Evolutionary conservation across 495 filamentous ascomycete genomes (phyloP).

Genomic region (Lasiosphaeriaceae sp.): DNA sequence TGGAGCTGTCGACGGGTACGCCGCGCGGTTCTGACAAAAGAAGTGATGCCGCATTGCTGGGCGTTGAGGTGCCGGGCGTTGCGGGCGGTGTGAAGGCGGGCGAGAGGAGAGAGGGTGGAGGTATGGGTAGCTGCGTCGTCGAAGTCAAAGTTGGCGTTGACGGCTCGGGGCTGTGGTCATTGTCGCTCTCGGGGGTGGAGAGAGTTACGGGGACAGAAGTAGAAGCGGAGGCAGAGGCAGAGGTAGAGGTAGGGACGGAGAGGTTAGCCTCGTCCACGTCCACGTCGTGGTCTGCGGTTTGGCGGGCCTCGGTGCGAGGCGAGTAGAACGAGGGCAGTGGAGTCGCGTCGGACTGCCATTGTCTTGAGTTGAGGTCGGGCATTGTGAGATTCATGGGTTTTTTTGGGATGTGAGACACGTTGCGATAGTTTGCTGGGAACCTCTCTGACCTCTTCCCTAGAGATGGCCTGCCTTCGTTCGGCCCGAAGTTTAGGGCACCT

Average conservation of each 20-base stretch:
- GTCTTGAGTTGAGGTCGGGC: slow-evolving; percentile 11
- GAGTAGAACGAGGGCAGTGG: slow-evolving; percentile 47
- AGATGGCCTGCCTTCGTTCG: not conserved
- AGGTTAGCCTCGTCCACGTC: slow-evolving; percentile 19
- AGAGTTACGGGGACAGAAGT: not conserved
- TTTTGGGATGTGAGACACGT: no score
- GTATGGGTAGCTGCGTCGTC: slow-evolving; percentile 16
- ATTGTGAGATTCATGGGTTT: slow-evolving; percentile 4
- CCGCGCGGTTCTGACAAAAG: slow-evolving; percentile 37
- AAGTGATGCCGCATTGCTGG: not conserved
- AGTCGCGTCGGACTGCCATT: slow-evolving; percentile 26
- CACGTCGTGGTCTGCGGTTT: slow-evolving; percentile 12
- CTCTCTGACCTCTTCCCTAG: no score
- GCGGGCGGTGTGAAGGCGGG: slow-evolving; percentile 77
- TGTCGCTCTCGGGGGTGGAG: not conserved
- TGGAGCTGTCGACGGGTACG: slow-evolving; percentile 52
- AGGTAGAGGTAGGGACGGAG: slow-evolving; percentile 15
- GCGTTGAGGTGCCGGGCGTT: slow-evolving; percentile 9
- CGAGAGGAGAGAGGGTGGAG: slow-evolving; percentile 54
- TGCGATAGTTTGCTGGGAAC: not conserved
- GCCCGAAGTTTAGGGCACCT: not conserved
- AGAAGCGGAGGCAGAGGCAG: no score
- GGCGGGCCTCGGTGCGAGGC: slow-evolving; percentile 30
- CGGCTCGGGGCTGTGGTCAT: slow-evolving; percentile 1
- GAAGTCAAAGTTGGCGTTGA: slow-evolving; percentile 11